Percentiles rank a stretch among this genome's conserved stretches.
Evolutionary conservation across 768 basidiomycete species (phyloP).

Genomic region (Panus rudis): DNA sequence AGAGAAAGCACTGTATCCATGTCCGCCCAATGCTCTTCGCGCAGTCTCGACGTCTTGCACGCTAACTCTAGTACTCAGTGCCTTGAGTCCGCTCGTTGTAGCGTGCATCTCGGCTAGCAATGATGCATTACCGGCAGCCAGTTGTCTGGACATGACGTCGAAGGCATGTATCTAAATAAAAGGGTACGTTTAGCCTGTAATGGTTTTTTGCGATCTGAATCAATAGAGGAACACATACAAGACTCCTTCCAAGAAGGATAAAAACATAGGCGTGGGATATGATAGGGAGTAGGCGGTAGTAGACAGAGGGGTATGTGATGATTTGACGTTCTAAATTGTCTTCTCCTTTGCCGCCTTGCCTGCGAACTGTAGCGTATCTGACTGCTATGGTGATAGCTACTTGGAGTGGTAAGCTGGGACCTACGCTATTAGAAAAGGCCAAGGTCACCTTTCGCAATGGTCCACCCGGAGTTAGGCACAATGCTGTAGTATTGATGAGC

Average conservation of each 20-base stretch:
- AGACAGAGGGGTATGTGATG: conserved; percentile 66
- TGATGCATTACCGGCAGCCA: conserved; percentile 50
- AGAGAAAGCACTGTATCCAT: conserved; percentile 65
- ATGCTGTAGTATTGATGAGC: conserved; percentile 36
- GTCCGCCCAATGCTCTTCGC: conserved; percentile 68
- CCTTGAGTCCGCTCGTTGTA: conserved; percentile 62
- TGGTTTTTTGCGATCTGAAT: background rate
- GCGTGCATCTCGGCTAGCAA: conserved; percentile 70
- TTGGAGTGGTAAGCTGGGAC: conserved; percentile 11
- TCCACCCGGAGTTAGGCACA: conserved; percentile 56
- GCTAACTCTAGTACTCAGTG: conserved; percentile 43
- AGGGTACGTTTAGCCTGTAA: background rate
- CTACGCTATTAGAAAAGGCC: background rate
- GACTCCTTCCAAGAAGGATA: conserved; percentile 50
- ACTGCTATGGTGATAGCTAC: conserved; percentile 60
- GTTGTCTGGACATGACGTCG: conserved; percentile 37
- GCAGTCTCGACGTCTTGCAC: conserved; percentile 58
- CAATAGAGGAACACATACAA: conserved; percentile 45
- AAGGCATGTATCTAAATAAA: conserved; percentile 41
- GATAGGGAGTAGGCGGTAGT: conserved; percentile 66
- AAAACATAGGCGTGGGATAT: conserved; percentile 66
- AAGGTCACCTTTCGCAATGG: conserved; percentile 51
- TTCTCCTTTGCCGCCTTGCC: conserved; percentile 51
- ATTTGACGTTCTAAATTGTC: conserved; percentile 58
- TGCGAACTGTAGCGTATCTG: conserved; percentile 64